Conservation (phyloP, 495 filamentous ascomycete species). For the Penicillium longicatenatum region DNA sequence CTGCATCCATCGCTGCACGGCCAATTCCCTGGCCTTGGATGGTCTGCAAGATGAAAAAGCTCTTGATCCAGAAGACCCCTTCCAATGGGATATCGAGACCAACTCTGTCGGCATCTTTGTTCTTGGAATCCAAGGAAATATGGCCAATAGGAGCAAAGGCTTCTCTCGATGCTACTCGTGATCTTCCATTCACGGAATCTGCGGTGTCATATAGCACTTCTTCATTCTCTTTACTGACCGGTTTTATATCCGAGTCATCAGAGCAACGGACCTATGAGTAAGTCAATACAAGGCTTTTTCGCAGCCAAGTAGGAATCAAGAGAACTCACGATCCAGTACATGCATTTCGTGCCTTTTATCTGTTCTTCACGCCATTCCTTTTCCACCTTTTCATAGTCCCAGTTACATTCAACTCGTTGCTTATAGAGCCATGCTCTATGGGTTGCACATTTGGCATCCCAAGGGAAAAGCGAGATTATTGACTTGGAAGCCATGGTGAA, state of each 20-base stretch:
- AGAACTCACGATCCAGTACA: slow-evolving; percentile 34
- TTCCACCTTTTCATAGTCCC: slow-evolving; percentile 27
- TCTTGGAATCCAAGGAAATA: slow-evolving; percentile 31
- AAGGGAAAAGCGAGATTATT: slow-evolving; percentile 21
- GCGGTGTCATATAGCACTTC: slow-evolving; percentile 29
- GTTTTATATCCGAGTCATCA: slow-evolving; percentile 14
- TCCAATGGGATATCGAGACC: slow-evolving; percentile 23
- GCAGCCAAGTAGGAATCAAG: background rate
- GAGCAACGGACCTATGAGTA: slow-evolving; percentile 9
- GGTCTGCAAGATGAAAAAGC: slow-evolving; percentile 25
- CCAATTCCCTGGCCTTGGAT: slow-evolving; percentile 30
- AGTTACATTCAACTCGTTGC: slow-evolving; percentile 29
- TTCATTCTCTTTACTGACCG: background rate
- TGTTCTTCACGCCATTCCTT: slow-evolving; percentile 22
- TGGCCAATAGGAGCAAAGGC: slow-evolving; percentile 32
- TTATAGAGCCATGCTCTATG: slow-evolving; percentile 18
- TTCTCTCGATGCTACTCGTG: slow-evolving; percentile 17
- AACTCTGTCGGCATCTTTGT: slow-evolving; percentile 18
- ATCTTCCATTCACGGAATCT: slow-evolving; percentile 17
- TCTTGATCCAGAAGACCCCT: slow-evolving; percentile 31
- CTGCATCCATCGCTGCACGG: slow-evolving; percentile 30
- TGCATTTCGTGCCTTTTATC: slow-evolving; percentile 25
- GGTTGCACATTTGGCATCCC: slow-evolving; percentile 22
- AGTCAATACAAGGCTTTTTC: background rate
- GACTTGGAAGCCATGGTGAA: slow-evolving; percentile 20